Conservation (phyloP, 495 filamentous ascomycete genomes). For the Penicillium nucicola region DNA sequence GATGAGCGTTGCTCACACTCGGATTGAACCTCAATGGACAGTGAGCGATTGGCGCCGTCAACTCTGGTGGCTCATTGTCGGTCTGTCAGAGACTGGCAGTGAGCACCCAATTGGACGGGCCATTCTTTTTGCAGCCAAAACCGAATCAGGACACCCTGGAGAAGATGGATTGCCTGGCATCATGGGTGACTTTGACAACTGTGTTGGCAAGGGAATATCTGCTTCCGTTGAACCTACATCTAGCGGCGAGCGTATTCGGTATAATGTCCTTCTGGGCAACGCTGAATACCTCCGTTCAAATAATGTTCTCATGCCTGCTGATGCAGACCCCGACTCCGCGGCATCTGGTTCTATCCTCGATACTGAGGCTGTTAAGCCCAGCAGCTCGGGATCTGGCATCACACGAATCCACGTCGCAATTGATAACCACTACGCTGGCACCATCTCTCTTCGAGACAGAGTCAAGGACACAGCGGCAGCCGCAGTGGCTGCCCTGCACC, state of each 20-base stretch:
- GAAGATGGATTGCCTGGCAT: constrained; percentile 78
- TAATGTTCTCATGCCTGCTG: constrained; percentile 61
- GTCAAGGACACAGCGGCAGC: constrained; percentile 86
- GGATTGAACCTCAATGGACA: constrained; percentile 66
- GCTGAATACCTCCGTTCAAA: constrained; percentile 68
- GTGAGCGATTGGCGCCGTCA: constrained; percentile 62
- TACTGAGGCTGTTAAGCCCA: constrained; percentile 16
- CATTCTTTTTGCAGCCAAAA: constrained; percentile 68
- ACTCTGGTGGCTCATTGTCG: constrained; percentile 93
- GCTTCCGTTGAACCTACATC: constrained; percentile 76
- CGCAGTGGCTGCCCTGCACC: constrained; percentile 75
- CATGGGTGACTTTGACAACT: constrained; percentile 78
- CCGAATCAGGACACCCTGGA: constrained; percentile 64
- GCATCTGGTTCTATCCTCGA: constrained; percentile 14
- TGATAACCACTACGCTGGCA: constrained; percentile 72
- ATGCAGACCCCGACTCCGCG: constrained; percentile 47
- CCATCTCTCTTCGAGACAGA: constrained; percentile 80
- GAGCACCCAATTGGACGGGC: constrained; percentile 94
- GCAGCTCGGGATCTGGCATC: constrained; percentile 53
- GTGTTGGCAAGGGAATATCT: constrained; percentile 81
- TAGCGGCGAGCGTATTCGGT: constrained; percentile 60
- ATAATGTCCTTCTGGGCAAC: constrained; percentile 82
- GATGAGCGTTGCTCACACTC: constrained; percentile 80
- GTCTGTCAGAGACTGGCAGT: constrained; percentile 87
- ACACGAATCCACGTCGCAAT: constrained; percentile 92